These are phyloP conservation scores for Clitocybe nebularis DNA, from an alignment of 1,284 basidiomycete genomes.

Conservation along the genomic window DNA sequence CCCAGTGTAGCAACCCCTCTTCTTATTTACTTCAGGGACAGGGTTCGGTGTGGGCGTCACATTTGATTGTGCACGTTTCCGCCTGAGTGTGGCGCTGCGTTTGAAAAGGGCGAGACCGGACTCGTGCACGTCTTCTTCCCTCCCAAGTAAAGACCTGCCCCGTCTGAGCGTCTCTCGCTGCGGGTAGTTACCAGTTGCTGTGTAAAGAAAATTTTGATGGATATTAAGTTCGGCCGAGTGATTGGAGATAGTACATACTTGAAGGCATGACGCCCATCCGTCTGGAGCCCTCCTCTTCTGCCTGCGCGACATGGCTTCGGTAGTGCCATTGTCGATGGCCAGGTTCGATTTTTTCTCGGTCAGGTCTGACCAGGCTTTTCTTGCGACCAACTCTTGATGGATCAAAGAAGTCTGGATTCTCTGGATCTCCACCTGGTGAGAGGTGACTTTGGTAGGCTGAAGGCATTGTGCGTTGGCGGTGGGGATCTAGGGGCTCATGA, in stretches of 20 bases:
- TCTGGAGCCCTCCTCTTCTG: constrained; percentile 61
- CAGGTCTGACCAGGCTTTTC: constrained; percentile 91
- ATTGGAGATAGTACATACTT: constrained; percentile 53
- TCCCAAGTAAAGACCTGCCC: constrained; percentile 81
- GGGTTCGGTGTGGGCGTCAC: constrained; percentile 32
- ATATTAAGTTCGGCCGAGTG: too few relatives aligned
- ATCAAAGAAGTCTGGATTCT: constrained; percentile 42
- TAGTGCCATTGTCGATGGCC: constrained; percentile 96
- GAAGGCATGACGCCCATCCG: constrained; percentile 74
- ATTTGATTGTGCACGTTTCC: constrained; percentile 55
- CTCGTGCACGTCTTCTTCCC: constrained; percentile 85
- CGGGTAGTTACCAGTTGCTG: constrained; percentile 83
- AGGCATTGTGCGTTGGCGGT: constrained; percentile 42
- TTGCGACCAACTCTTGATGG: constrained; percentile 62
- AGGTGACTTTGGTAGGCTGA: constrained; percentile 56
- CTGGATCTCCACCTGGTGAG: constrained; percentile 44
- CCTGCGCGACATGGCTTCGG: constrained; percentile 81
- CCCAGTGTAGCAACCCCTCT: constrained; percentile 60
- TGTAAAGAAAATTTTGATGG: too few relatives aligned
- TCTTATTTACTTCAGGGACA: constrained; percentile 36
- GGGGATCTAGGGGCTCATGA: constrained; percentile 46
- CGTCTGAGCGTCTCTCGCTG: constrained; percentile 64
- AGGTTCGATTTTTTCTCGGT: constrained; percentile 96
- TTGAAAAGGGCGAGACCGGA: constrained; percentile 87
- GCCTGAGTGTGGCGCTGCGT: constrained; percentile 71